Base-by-base conservation (phyloP, 2,329 filamentous ascomycete genomes). In the Chaetomium sp. region DNA sequence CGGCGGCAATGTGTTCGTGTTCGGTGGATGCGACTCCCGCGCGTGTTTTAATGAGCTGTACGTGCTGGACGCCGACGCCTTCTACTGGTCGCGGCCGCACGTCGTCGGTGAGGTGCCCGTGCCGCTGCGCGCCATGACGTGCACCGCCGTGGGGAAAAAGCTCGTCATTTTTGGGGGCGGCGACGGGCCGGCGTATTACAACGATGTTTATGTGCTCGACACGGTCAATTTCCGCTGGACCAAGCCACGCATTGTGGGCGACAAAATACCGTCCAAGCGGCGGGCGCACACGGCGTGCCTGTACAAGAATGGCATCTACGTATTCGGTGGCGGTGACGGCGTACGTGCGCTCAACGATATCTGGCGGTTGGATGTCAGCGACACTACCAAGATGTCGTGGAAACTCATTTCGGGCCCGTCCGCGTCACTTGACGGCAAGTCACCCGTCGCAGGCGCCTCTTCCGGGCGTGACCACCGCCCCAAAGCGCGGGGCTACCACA, bases 291-390 rank as follows among this genome's bases (percentile, higher is more conserved):
- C 85, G 3, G 84, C 85, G n/a, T 87, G 85, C 62, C 71, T 87
- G 19, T 86, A 87, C 71, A 84, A 85, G 68, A 86, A 82, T 62
- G 84, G 85, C 34, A 82, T 88, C 61, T 87, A 87, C 66, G 74
- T 88, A n/a, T 88, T 88, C 66, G 85, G 85, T 35, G 85, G 85
- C 48, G 85, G 85, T 42, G 85, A 88, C 65, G 85, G 85, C 45
- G 81, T 86, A n/a, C 76, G 82, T 47, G 85, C 85, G 5, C 74
- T 88, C 55, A 87, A 87, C 66, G 85, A 88, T 63, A 82, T 88
- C 19, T 88, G 85, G 85, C 75, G 85, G n/a, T 76, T 88, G 12
- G 85, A 88, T 63, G 85, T 88, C 38, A 77, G 77, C 60, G 85
- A 88, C 65, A 74, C 79, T 52, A 78, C 71, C 68, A 86, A 85